A percentile compares a stretch with the other conserved stretches of the same genome.
Evolutionary conservation across 345 rosid species (phyloP).

Genomic region (Gossypium australe): DNA sequence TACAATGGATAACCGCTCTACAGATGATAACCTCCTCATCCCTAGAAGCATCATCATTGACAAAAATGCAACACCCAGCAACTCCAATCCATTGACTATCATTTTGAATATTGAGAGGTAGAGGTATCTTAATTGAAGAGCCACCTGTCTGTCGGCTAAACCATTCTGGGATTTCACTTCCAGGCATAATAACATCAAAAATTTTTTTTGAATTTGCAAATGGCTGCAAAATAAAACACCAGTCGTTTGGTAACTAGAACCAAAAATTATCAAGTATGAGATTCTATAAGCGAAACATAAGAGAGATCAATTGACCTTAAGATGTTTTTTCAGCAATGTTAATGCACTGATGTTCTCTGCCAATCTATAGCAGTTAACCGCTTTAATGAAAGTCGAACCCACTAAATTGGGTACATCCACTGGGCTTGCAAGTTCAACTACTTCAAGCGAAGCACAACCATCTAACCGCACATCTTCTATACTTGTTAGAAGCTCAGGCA

Average conservation of each 20-base stretch:
- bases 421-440: background rate
- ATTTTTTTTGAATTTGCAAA: no score
- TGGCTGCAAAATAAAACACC: background rate
- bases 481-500: slow-evolving; percentile 27
- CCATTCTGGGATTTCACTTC: background rate
- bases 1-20: background rate
- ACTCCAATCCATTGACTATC: background rate
- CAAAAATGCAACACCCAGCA: background rate
- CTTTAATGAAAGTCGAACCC: no score
- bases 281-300: background rate
- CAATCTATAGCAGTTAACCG: no score
- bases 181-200: background rate
- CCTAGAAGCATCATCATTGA: background rate
- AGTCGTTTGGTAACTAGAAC: background rate
- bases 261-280: background rate
- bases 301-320: no score
- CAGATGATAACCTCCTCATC: no score
- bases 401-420: no score
- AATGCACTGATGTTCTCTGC: no score
- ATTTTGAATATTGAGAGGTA: no score
- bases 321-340: no score
- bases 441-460: slow-evolving; percentile 20
- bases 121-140: background rate
- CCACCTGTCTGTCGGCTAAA: background rate
- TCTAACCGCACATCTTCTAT: slow-evolving; percentile 8